Conservation (phyloP, 306 rosid species). For the Lathyrus aphaca region DNA sequence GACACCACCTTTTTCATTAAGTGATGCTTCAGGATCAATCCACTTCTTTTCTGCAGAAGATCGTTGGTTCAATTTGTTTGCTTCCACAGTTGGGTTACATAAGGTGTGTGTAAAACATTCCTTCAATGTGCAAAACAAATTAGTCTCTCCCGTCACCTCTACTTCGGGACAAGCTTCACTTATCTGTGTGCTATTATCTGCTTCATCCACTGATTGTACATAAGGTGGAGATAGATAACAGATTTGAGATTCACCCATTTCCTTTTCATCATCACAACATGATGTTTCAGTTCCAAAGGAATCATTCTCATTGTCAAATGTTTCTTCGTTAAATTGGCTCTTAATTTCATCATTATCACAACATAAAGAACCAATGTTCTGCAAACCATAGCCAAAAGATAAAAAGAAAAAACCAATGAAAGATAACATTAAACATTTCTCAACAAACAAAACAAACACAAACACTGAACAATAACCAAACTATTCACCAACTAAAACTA, state of each 20-base stretch:
- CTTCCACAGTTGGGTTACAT: conserved; percentile 43
- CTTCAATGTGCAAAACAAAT: conserved; percentile 41
- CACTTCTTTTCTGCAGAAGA: conserved; percentile 29
- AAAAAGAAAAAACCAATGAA: neutral
- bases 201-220: conserved; percentile 38
- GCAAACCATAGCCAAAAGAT: conserved; percentile 6
- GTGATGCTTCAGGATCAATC: conserved; percentile 18
- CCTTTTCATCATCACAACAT: conserved; percentile 11
- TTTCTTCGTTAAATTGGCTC: conserved; percentile 33
- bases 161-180: conserved; percentile 32
- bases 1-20: conserved; percentile 18
- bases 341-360: conserved; percentile 44
- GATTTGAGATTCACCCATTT: conserved; percentile 7
- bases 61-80: conserved; percentile 33
- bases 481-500: conserved; percentile 15
- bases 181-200: neutral
- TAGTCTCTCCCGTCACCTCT: conserved; percentile 41
- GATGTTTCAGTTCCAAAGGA: conserved; percentile 41
- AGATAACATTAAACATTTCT: neutral
- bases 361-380: conserved; percentile 33
- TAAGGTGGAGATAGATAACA: conserved; percentile 37
- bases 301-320: conserved; percentile 13
- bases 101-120: conserved; percentile 40
- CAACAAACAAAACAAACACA: neutral
- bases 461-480: neutral